Conservation (phyloP, 768 basidiomycete genomes). For the Macrolepiota fuliginosa region DNA sequence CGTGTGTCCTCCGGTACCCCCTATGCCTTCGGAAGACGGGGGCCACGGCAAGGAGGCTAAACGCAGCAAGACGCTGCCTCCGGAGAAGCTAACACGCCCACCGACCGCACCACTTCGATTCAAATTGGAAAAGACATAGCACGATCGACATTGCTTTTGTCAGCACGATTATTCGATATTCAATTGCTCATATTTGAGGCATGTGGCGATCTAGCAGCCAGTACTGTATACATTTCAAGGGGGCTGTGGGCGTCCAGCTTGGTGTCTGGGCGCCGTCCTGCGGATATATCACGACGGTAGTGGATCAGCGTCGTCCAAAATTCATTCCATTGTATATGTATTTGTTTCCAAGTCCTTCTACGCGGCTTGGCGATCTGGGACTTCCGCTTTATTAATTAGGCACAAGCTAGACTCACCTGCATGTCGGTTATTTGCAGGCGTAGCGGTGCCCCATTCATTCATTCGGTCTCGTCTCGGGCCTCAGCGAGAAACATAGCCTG, state of each 20-base stretch:
- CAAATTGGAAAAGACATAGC: not conserved
- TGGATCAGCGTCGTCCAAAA: not conserved
- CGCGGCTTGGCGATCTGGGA: not conserved
- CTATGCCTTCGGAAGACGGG: conserved; percentile 1
- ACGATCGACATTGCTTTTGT: not conserved
- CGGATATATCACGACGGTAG: not conserved
- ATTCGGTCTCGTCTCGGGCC: not conserved
- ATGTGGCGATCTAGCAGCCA: no score
- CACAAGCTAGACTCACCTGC: not conserved
- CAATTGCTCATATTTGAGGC: no score
- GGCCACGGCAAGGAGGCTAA: not conserved
- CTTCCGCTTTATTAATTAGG: not conserved
- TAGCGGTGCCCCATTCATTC: not conserved
- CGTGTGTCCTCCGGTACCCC: conserved; percentile 44
- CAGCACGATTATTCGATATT: no score
- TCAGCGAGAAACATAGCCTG: not conserved
- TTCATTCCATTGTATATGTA: not conserved
- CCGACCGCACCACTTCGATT: not conserved
- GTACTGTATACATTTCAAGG: no score
- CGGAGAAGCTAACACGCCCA: not conserved
- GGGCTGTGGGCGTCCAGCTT: not conserved
- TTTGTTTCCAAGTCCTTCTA: not conserved
- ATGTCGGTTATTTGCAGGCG: not conserved
- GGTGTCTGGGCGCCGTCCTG: not conserved
- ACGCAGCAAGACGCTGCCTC: conserved; percentile 2